Evolutionary conservation across 116 monocot species (phyloP).

Genomic region (Trichopus zeylanicus): DNA sequence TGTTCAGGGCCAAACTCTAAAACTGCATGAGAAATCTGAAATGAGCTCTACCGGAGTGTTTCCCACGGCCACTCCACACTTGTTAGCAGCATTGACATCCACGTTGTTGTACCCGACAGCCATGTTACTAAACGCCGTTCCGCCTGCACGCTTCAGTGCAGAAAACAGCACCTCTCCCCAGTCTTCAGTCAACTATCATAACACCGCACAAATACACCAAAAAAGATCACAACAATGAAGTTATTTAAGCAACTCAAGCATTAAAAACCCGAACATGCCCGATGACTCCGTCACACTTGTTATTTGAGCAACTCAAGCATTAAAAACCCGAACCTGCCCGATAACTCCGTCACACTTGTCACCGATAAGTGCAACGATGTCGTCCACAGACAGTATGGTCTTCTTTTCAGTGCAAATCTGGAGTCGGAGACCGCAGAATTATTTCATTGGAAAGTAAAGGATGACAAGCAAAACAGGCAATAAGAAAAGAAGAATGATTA

Average conservation of each 20-base stretch:
- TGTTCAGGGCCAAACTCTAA: too few species aligned
- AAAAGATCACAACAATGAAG: too few species aligned
- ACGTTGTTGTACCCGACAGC: conserved; percentile 98
- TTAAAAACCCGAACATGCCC: too few species aligned
- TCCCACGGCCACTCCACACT: conserved; percentile 70
- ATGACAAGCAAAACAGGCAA: too few species aligned
- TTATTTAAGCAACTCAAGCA: too few species aligned
- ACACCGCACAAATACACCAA: too few species aligned
- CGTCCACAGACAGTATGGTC: conserved; percentile 90
- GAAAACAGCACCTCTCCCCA: conserved; percentile 97
- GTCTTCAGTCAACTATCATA: conserved; percentile 79
- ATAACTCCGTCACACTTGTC: conserved; percentile 92
- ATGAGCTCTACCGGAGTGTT: conserved; percentile 99
- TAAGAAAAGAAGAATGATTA: not conserved
- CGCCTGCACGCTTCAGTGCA: conserved; percentile 78
- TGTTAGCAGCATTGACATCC: conserved; percentile 74
- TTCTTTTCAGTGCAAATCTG: conserved; percentile 97
- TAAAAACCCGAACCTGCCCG: conserved; percentile 80
- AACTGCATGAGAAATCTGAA: too few species aligned
- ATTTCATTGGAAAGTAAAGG: not conserved
- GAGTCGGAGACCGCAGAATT: too few species aligned
- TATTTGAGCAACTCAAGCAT: too few species aligned
- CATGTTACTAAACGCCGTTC: conserved; percentile 95
- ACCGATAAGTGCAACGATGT: conserved; percentile 89
- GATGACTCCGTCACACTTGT: too few species aligned